Base-by-base conservation (phyloP, 139 green algal species). In the Monoraphidium neglectum region DNA sequence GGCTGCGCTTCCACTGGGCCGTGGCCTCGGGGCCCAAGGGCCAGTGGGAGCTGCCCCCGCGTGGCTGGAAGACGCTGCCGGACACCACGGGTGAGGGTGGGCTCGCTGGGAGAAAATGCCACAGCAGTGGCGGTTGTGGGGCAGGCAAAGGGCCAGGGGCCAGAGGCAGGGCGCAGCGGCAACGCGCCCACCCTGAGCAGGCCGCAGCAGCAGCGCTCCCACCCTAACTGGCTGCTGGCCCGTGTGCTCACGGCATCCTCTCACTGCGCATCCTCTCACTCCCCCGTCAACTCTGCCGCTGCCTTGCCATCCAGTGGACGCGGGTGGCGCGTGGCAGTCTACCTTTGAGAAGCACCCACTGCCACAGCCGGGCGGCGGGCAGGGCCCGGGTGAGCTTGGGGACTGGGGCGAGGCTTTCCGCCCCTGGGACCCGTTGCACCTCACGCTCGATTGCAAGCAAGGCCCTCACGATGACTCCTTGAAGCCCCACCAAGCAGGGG, bases 241-340 rank as follows among this genome's bases (percentile, higher is more conserved):
- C n/a, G 4, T 47, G 43, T 12, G 8, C 12, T 21, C 43, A 51
- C 43, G 8, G 8, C 43, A 51, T 21, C 8, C 43, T 12, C 43
- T 51, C 43, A 51, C 43, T 12, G 43, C 43, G n/a, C n/a, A n/a
- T n/a, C n/a, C n/a, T 12, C 43, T 51, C 8, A 8, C 43, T 5
- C 26, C 26, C 56, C 56, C 56, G 12, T 32, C n/a, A 12, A 10
- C 26, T 30, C 56, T 18, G 10, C 26, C 56, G 10, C 56, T 63
- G 5, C 18, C 24, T 35, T 35, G 18, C 65, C 28, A 6, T 26
- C 4, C 65, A 38, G 23, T 37, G 16, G 54, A n/a, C 47, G 30
- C 53, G 54, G 75, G 75, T 70, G 75, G 75, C 28, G 75, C 75
- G 30, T 80, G 75, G 75, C 75, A 80, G 66, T 60, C 53, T 13